Conservation (phyloP, 2,329 filamentous ascomycete genomes). For the Passalora sequoiae region DNA sequence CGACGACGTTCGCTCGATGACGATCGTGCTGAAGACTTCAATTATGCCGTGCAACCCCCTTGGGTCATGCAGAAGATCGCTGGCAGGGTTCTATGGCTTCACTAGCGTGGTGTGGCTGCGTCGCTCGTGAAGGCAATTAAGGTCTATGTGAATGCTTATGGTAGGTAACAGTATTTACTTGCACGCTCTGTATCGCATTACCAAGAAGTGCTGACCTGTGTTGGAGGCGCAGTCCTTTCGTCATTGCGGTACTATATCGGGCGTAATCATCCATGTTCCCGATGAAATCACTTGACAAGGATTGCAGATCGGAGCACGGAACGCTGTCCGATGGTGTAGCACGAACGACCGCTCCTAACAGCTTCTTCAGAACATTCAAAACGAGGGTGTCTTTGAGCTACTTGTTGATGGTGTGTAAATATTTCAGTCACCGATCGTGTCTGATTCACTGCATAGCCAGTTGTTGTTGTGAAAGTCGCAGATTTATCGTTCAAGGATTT, state of each 20-base stretch:
- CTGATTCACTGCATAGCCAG: no score
- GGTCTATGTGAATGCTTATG: not conserved
- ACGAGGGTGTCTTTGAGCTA: no score
- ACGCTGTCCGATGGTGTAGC: not conserved
- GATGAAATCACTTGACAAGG: not conserved
- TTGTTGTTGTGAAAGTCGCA: no score
- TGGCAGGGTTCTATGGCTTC: not conserved
- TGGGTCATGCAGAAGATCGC: not conserved
- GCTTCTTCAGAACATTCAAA: no score
- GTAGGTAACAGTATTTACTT: not conserved
- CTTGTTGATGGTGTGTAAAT: no score
- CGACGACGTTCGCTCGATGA: not conserved
- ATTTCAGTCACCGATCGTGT: no score
- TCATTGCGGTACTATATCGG: conserved; percentile 1
- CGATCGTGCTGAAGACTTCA: not conserved
- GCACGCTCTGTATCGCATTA: not conserved
- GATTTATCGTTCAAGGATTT: no score
- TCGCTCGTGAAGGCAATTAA: not conserved
- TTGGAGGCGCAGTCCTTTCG: not conserved
- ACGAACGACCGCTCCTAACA: not conserved
- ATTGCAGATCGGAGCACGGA: not conserved
- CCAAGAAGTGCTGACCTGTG: not conserved
- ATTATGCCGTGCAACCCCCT: no score
- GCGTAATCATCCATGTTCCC: not conserved
- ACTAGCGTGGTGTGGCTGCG: not conserved